Conservation (phyloP, 768 basidiomycete genomes). For the Dentipellis sp. region DNA sequence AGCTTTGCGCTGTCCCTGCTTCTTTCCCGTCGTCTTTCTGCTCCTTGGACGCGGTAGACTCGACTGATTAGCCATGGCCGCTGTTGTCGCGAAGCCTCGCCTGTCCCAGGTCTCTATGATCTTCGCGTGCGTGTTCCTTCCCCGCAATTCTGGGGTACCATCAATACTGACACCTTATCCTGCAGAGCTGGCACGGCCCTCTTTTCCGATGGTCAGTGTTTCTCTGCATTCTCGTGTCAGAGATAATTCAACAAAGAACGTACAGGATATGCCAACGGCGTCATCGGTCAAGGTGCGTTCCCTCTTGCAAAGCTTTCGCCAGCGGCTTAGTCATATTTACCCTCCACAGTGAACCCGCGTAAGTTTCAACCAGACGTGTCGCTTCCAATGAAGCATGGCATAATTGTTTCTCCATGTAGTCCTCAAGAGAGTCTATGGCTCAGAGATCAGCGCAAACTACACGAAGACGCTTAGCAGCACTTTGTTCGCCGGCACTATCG, state of each 20-base stretch:
- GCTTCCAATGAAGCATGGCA: neutral
- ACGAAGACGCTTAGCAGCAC: constrained; percentile 55
- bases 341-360: constrained; percentile 56
- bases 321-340: neutral
- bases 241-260: too few relatives aligned
- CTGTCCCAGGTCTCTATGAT: constrained; percentile 57
- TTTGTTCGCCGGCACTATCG: constrained; percentile 78
- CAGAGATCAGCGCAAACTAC: constrained; percentile 42
- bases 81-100: neutral
- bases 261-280: constrained; percentile 70
- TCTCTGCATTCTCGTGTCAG: neutral
- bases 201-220: constrained; percentile 69
- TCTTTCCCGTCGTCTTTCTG: neutral
- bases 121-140: constrained; percentile 54
- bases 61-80: neutral
- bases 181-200: constrained; percentile 76
- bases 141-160: constrained; percentile 1
- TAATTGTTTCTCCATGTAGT: constrained; percentile 31
- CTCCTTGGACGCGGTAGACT: neutral
- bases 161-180: neutral
- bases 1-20: neutral
- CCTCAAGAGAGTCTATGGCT: constrained; percentile 57
- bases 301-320: neutral
- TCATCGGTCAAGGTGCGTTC: constrained; percentile 68
- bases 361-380: constrained; percentile 19